A percentile compares a stretch with the other conserved stretches of the same genome.
phyloP scores from a whole-genome alignment of 2,329 filamentous ascomycete genomes.

The Emergomyces pasteurianus region DNA sequence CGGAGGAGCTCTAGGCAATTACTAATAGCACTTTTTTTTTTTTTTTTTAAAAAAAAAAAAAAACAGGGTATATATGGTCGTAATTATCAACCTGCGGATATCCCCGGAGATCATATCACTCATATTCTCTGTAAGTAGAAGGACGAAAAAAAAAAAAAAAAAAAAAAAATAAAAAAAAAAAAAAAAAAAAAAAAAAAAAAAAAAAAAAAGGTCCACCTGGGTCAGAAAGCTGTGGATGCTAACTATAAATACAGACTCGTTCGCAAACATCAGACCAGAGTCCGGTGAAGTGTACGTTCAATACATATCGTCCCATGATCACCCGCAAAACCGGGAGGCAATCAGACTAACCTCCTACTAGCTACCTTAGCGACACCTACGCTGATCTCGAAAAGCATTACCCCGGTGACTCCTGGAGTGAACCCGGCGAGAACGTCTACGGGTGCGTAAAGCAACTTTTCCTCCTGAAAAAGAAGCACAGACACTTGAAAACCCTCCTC shows the following conservation, averaged over 20 bases:
- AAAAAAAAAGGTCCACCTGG: too few species aligned
- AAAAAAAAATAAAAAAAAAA: too few species aligned
- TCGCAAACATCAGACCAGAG: conserved; percentile 72
- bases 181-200: too few species aligned
- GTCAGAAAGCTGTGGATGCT: neutral
- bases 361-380: conserved; percentile 41
- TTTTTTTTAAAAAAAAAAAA: too few species aligned
- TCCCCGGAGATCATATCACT: conserved; percentile 69
- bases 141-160: neutral
- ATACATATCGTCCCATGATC: neutral
- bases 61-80: conserved; percentile 81
- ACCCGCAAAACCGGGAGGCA: neutral
- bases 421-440: conserved; percentile 59
- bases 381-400: conserved; percentile 61
- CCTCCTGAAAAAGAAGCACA: conserved; percentile 61
- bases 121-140: conserved; percentile 54
- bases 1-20: neutral
- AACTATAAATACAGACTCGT: conserved; percentile 43
- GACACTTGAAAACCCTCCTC: conserved; percentile 66
- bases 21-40: neutral
- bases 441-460: conserved; percentile 69
- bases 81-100: conserved; percentile 72
- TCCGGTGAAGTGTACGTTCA: conserved; percentile 63
- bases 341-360: neutral
- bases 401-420: conserved; percentile 52